A percentile compares a stretch with the other conserved stretches of the same genome.
These are phyloP conservation scores for Kwoniella newhampshirensis DNA, from an alignment of 768 basidiomycete species.

Conservation along the genomic window DNA sequence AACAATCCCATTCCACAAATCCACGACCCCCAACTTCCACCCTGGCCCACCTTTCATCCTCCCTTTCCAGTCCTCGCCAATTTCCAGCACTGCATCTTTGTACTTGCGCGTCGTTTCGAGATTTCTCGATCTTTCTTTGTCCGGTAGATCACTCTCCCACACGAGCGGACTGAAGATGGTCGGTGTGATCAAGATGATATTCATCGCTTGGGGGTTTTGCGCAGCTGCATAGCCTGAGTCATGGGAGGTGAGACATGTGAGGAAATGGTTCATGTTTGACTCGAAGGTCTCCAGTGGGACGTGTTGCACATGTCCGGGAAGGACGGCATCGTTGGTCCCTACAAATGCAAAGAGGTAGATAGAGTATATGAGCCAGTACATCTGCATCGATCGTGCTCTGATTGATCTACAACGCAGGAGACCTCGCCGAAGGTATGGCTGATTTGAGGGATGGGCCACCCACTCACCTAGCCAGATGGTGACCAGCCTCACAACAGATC, in stretches of 20 bases:
- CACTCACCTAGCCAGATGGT: constrained; percentile 36
- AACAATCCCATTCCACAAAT: constrained; percentile 20
- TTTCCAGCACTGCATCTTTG: constrained; percentile 8
- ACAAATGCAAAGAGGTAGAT: too few species aligned
- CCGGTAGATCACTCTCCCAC: not conserved
- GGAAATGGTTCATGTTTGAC: constrained; percentile 18
- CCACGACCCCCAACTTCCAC: constrained; percentile 22
- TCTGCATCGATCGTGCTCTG: not conserved
- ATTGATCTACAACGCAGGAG: too few species aligned
- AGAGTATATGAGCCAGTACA: not conserved
- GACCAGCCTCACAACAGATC: constrained; percentile 18
- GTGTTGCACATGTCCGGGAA: constrained; percentile 7
- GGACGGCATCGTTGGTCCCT: constrained; percentile 29
- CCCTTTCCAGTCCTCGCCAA: constrained; percentile 9
- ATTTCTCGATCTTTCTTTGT: not conserved
- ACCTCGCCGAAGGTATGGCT: too few species aligned
- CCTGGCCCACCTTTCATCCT: constrained; percentile 4
- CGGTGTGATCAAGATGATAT: constrained; percentile 20
- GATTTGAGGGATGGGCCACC: not conserved
- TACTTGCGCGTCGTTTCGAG: constrained; percentile 11
- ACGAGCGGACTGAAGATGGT: constrained; percentile 1
- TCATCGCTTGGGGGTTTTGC: not conserved
- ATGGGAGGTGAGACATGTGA: constrained; percentile 22
- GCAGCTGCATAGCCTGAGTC: constrained; percentile 1
- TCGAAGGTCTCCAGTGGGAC: constrained; percentile 24